Percentiles rank a stretch among this genome's conserved stretches.
These are phyloP conservation scores for Eudorina sp. DNA, from an alignment of 139 green algal species.

Conservation along the genomic window DNA sequence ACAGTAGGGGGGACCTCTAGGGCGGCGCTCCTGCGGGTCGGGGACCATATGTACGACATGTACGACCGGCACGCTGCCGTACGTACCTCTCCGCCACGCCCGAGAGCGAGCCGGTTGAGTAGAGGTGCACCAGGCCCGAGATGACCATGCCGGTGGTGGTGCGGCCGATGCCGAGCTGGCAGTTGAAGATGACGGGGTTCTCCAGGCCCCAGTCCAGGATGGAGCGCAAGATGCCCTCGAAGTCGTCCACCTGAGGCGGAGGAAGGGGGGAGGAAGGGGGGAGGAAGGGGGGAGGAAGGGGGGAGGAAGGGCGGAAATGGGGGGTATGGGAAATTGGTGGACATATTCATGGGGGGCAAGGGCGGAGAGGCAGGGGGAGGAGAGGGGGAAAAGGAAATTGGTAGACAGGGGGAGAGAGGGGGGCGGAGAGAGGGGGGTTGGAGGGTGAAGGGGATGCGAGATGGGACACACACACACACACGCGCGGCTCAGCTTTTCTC, in stretches of 20 bases:
- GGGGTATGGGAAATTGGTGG: not conserved
- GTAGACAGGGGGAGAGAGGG: not conserved
- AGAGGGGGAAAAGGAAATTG: not conserved
- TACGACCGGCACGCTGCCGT: too few species aligned
- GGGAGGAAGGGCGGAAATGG: too few species aligned
- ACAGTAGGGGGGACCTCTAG: too few species aligned
- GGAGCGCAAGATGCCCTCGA: conserved; percentile 69
- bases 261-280: not conserved
- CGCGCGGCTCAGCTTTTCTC: too few species aligned
- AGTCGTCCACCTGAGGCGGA: conserved; percentile 63
- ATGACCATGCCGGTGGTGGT: conserved; percentile 95
- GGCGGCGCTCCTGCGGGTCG: too few species aligned
- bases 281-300: not conserved
- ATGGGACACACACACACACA: not conserved
- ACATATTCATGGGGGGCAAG: too few species aligned
- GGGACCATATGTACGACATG: too few species aligned
- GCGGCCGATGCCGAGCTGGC: conserved; percentile 90
- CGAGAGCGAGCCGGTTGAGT: conserved; percentile 45
- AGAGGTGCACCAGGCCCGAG: conserved; percentile 84
- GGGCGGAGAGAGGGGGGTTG: too few species aligned
- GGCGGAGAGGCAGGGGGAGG: not conserved
- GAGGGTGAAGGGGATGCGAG: too few species aligned
- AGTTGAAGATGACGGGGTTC: conserved; percentile 90
- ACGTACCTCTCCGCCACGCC: not conserved
- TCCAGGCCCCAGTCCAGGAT: conserved; percentile 58